Percentiles rank a stretch among this genome's conserved stretches.
phyloP scores from a whole-genome alignment of 2,329 filamentous ascomycete species.

The Penicillium fuscoglaucum region DNA sequence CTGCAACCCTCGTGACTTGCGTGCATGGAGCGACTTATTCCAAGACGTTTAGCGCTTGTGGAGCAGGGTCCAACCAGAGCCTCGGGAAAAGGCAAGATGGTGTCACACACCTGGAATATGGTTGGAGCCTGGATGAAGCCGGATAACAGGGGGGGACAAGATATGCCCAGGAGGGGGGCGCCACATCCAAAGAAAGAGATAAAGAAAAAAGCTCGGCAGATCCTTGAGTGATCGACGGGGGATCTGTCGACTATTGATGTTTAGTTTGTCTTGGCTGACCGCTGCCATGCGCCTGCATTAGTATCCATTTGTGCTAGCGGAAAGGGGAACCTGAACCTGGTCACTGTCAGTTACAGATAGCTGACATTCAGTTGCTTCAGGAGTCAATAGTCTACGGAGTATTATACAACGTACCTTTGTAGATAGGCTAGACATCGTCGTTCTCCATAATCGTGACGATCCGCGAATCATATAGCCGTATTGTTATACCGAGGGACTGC shows the following conservation, averaged over 20 bases:
- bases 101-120: constrained; percentile 14
- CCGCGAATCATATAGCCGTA: constrained; percentile 6
- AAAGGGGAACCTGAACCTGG: constrained; percentile 1
- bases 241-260: constrained; percentile 44
- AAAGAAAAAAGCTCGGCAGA: constrained; percentile 29
- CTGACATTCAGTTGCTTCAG: constrained; percentile 19
- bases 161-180: not conserved
- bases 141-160: not conserved
- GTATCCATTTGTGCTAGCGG: constrained; percentile 9
- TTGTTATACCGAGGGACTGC: constrained; percentile 4
- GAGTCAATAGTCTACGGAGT: constrained; percentile 20
- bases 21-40: constrained; percentile 26
- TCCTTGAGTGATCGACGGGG: constrained; percentile 38
- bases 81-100: constrained; percentile 11
- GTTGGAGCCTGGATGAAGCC: constrained; percentile 5
- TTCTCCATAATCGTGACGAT: not conserved
- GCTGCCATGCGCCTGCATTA: constrained; percentile 24
- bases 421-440: constrained; percentile 7
- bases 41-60: constrained; percentile 24
- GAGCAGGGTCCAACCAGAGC: constrained; percentile 16
- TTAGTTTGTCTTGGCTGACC: constrained; percentile 36
- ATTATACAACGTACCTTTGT: not conserved
- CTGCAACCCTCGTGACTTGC: constrained; percentile 23
- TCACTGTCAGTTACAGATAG: constrained; percentile 11
- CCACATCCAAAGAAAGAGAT: constrained; percentile 14